Conservation (phyloP, 2,329 filamentous ascomycete genomes). For the Penicillium hordei region DNA sequence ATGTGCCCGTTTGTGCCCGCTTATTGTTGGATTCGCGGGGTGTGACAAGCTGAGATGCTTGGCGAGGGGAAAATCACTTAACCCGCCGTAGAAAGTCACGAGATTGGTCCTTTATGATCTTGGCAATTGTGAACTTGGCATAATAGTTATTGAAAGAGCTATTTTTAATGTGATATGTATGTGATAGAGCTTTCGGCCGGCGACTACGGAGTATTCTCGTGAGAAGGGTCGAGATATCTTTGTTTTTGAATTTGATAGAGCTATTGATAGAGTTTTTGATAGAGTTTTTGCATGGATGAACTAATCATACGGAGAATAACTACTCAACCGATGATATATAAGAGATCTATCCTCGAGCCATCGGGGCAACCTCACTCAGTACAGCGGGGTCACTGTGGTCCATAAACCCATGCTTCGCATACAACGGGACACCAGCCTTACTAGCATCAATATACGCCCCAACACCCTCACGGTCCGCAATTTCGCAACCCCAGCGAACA, state of each 20-base stretch:
- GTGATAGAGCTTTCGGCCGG: neutral
- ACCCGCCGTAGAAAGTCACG: neutral
- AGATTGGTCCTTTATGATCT: neutral
- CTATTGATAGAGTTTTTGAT: neutral
- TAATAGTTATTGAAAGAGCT: neutral
- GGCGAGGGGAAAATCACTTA: constrained; percentile 6
- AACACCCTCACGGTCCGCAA: constrained; percentile 37
- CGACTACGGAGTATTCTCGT: neutral
- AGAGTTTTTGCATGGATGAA: neutral
- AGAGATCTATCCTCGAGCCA: constrained; percentile 11
- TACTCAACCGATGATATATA: neutral
- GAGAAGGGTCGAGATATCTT: neutral
- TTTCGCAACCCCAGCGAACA: constrained; percentile 40
- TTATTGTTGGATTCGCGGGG: neutral
- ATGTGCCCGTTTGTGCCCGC: neutral
- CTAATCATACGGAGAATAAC: neutral
- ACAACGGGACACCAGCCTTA: constrained; percentile 37
- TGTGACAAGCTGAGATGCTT: constrained; percentile 1
- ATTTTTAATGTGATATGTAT: constrained; percentile 10
- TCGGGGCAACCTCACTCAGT: constrained; percentile 4
- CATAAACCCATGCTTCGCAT: constrained; percentile 43
- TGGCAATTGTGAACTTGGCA: neutral
- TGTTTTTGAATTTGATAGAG: neutral
- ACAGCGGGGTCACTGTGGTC: constrained; percentile 23
- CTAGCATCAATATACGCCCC: constrained; percentile 43